A percentile compares a stretch with the other conserved stretches of the same genome.
Evolutionary conservation across 2,329 filamentous ascomycete species (phyloP).

Genomic region (Calycina marina): DNA sequence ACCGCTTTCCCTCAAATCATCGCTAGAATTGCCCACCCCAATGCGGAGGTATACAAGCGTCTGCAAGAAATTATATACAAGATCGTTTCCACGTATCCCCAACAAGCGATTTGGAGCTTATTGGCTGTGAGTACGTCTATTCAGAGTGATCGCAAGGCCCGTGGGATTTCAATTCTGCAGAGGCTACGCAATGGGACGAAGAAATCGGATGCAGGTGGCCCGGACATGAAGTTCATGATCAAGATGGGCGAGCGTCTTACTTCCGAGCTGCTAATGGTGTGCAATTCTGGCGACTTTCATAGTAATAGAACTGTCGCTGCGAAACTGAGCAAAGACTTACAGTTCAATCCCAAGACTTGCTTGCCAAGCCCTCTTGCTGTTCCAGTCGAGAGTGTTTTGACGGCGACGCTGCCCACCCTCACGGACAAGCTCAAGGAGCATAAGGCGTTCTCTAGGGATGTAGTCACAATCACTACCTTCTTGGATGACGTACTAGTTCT

Average conservation of each 20-base stretch:
- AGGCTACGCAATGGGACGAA: constrained; percentile 31
- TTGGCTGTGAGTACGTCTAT: constrained; percentile 75
- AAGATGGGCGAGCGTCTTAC: constrained; percentile 69
- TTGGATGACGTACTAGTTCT: constrained; percentile 80
- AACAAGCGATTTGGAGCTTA: constrained; percentile 82
- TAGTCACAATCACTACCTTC: constrained; percentile 70
- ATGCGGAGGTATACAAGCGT: constrained; percentile 60
- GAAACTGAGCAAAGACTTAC: constrained; percentile 62
- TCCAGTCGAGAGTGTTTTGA: constrained; percentile 73
- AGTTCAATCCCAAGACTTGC: constrained; percentile 67
- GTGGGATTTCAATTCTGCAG: constrained; percentile 37
- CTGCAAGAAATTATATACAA: constrained; percentile 70
- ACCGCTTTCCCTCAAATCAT: constrained; percentile 82
- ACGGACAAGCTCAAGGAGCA: constrained; percentile 64
- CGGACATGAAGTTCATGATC: constrained; percentile 59
- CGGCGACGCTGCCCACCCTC: constrained; percentile 61
- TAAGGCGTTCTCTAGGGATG: constrained; percentile 74
- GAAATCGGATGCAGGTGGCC: constrained; percentile 34
- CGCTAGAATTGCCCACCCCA: constrained; percentile 84
- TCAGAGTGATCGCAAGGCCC: constrained; percentile 48
- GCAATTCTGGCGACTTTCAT: constrained; percentile 60
- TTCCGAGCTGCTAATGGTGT: constrained; percentile 66
- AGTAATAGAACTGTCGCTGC: constrained; percentile 52
- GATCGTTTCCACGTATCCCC: constrained; percentile 76
- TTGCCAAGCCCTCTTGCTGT: constrained; percentile 79